These are phyloP conservation scores for Herpetospermum pedunculosum DNA, from an alignment of 306 rosid species.

Conservation along the genomic window DNA sequence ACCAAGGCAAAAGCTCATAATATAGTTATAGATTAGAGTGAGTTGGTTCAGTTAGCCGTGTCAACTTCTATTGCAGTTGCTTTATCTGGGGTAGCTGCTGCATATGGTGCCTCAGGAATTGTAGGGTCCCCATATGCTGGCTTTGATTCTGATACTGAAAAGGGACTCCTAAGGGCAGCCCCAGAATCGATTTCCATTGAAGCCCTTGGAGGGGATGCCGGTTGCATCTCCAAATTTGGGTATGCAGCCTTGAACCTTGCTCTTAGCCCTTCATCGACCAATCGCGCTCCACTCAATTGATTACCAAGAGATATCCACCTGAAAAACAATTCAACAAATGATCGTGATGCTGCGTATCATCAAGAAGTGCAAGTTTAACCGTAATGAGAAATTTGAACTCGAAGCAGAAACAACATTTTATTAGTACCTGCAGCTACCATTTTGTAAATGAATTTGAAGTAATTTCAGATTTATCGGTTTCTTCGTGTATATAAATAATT, in stretches of 20 bases:
- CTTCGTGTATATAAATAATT: neutral
- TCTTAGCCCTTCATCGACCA: slow-evolving; percentile 89
- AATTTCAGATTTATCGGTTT: neutral
- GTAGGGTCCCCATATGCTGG: slow-evolving; percentile 36
- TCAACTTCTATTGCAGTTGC: slow-evolving; percentile 41
- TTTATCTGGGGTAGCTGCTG: slow-evolving; percentile 42
- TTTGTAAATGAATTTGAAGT: neutral
- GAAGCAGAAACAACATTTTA: neutral
- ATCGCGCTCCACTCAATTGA: slow-evolving; percentile 77
- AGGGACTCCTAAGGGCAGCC: slow-evolving; percentile 44
- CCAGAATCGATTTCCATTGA: slow-evolving; percentile 63
- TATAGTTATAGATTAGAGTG: neutral
- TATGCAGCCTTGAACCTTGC: slow-evolving; percentile 98
- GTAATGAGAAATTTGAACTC: neutral
- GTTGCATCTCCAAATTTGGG: slow-evolving; percentile 92
- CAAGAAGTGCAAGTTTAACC: neutral
- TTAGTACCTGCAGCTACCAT: neutral
- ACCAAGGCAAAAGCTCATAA: neutral
- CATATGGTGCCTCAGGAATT: slow-evolving; percentile 30
- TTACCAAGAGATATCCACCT: slow-evolving; percentile 99
- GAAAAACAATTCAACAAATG: slow-evolving; percentile 5
- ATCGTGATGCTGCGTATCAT: neutral
- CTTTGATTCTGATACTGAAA: slow-evolving; percentile 29
- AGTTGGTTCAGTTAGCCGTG: slow-evolving; percentile 21
- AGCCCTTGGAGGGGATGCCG: slow-evolving; percentile 76